A percentile compares a stretch with the other conserved stretches of the same genome.
Conservation (phyloP, 306 rosid genomes). For the Prosopis cineraria region DNA sequence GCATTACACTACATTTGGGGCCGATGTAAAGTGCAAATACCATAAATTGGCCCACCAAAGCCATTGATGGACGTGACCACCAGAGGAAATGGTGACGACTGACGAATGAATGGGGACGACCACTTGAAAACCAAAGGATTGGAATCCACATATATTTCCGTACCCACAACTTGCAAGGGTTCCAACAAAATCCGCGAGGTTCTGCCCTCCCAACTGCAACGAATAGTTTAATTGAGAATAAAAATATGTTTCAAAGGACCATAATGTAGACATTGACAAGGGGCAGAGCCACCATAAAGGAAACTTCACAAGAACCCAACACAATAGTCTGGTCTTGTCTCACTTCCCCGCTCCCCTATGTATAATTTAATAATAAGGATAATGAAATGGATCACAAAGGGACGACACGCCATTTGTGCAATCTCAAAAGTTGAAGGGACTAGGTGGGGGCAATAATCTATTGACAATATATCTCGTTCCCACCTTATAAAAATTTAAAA, state of each 20-base stretch:
- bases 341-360: slow-evolving; percentile 29
- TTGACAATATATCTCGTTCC: not conserved
- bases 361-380: not conserved
- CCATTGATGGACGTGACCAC: not conserved
- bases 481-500: not conserved
- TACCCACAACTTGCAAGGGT: not conserved
- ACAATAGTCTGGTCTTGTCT: slow-evolving; percentile 6
- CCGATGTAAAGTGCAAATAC: not conserved
- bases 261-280: slow-evolving; percentile 3
- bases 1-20: not conserved
- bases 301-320: not conserved
- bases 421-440: slow-evolving; percentile 1
- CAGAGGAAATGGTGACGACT: slow-evolving; percentile 1
- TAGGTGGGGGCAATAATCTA: not conserved
- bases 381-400: slow-evolving; percentile 1
- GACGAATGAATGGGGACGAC: not conserved
- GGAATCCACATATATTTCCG: not conserved
- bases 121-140: not conserved
- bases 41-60: not conserved
- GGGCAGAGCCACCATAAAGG: not conserved
- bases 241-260: not conserved
- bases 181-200: not conserved
- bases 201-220: slow-evolving; percentile 15
- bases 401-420: not conserved
- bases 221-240: not conserved